Evolutionary conservation across 768 basidiomycete species (phyloP).

Genomic region (Suillus subaureus): DNA sequence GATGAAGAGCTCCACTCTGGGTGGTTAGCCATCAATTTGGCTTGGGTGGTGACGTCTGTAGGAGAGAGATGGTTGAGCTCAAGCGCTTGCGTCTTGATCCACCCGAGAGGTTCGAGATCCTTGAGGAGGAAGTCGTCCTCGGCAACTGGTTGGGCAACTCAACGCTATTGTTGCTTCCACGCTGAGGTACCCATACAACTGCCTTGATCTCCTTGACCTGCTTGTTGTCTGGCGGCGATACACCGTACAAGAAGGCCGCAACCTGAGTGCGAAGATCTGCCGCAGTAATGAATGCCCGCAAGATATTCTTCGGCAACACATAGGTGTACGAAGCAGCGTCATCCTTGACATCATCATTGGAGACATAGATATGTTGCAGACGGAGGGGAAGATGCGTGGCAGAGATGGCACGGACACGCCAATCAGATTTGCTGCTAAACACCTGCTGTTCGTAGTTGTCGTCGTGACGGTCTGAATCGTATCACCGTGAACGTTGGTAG

Average conservation of each 20-base stretch:
- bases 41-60: constrained; percentile 90
- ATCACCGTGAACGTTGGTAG: constrained; percentile 97
- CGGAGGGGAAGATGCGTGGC: constrained; percentile 95
- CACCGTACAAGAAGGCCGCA: constrained; percentile 91
- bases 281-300: constrained; percentile 90
- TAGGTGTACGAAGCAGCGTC: constrained; percentile 94
- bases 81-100: constrained; percentile 95
- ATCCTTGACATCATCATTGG: constrained; percentile 98
- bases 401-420: constrained; percentile 98
- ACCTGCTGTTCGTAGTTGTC: constrained; percentile 96
- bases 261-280: constrained; percentile 96
- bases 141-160: constrained; percentile 91
- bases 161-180: constrained; percentile 92
- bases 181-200: constrained; percentile 95
- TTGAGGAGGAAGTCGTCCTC: constrained; percentile 92
- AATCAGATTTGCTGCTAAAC: constrained; percentile 99
- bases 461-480: constrained; percentile 88
- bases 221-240: constrained; percentile 92
- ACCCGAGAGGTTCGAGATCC: constrained; percentile 93
- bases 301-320: constrained; percentile 95
- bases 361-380: constrained; percentile 97
- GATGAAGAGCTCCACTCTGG: constrained; percentile 93
- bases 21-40: constrained; percentile 96
- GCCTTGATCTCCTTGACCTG: constrained; percentile 99
- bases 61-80: constrained; percentile 93